Base-by-base conservation (phyloP, 768 basidiomycete genomes). In the Suillus cothurnatus region DNA sequence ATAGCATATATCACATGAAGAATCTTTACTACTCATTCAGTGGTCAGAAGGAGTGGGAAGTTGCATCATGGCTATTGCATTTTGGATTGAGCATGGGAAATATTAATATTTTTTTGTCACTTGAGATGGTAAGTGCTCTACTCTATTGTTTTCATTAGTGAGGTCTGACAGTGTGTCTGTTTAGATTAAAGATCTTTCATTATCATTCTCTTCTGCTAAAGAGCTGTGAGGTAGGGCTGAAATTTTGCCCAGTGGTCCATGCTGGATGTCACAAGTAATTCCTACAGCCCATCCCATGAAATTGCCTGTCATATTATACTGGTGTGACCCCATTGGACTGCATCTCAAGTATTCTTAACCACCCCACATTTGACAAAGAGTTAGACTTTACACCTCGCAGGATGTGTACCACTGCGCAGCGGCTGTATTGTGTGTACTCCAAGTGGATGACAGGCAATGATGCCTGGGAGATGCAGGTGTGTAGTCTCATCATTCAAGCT, bases 391-490 rank as follows among this genome's bases (percentile, higher is more conserved):
- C 26, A 15, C 75, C 76, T 11, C 63, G 63, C 17, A 63, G 61
- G 21, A 14, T 66, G 0, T 76, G 62, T 47, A 32, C 38, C 26
- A 59, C 49, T 3, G 61, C 50, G 6, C 65, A 68, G 45, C 50
- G 64, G 17, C 38, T 31, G 26, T 39, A 56, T 4, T 6, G 28
- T 36, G 60, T 70, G 19, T 74, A 74, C 45, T 62, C 31, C 3
- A 69, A 74, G 34, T 73, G 70, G 69, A 52, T 72, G 32, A 69
- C 66, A 6, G 66, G 69, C 6, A 52, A 73, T 23, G 43, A 31
- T 8, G 69, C 69, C 0, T 72, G 68, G 73, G 43, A 65, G 5
- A 68, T 71, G 61, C 61, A 62, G 36, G 61, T 62, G 49, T 1
- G 32, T 62, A n/a, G 26, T 6, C 2, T 23, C 21, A 4, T 45